These are phyloP conservation scores for Phytopythium oedochilum DNA, from an alignment of 352 stramenopile genomes.

Conservation along the genomic window DNA sequence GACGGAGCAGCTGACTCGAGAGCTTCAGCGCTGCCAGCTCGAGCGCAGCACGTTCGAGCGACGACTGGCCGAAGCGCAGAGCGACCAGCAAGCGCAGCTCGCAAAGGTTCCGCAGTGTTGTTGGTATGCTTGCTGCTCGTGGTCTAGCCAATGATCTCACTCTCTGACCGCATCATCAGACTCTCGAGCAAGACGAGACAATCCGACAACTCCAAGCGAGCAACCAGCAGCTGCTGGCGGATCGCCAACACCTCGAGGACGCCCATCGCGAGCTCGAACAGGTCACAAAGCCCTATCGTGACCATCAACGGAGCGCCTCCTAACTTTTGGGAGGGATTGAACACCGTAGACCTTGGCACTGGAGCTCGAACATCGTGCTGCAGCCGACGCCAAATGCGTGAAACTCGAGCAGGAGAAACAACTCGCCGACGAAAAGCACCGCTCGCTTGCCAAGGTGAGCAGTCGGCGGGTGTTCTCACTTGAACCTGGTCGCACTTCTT, in stretches of 20 bases:
- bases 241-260: constrained; percentile 9
- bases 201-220: constrained; percentile 14
- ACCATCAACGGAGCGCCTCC: not conserved
- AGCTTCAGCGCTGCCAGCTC: constrained; percentile 19
- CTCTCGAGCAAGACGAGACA: constrained; percentile 17
- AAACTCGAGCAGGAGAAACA: constrained; percentile 31
- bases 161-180: not conserved
- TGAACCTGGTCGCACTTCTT: not conserved
- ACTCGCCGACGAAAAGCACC: constrained; percentile 38
- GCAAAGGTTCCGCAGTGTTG: constrained; percentile 6
- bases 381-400: constrained; percentile 14
- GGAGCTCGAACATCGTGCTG: constrained; percentile 10
- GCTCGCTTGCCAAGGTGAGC: constrained; percentile 25
- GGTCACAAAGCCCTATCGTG: not conserved
- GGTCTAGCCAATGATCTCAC: not conserved
- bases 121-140: not conserved
- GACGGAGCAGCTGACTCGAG: constrained; percentile 24
- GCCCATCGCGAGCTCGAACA: constrained; percentile 14
- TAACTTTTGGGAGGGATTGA: not conserved
- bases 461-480: not conserved
- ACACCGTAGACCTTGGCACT: constrained; percentile 6
- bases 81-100: constrained; percentile 18
- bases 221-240: constrained; percentile 11
- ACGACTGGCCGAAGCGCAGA: constrained; percentile 15
- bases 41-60: constrained; percentile 22